Base-by-base conservation (phyloP, 2,329 filamentous ascomycete genomes). In the Penicillium capsulatum region DNA sequence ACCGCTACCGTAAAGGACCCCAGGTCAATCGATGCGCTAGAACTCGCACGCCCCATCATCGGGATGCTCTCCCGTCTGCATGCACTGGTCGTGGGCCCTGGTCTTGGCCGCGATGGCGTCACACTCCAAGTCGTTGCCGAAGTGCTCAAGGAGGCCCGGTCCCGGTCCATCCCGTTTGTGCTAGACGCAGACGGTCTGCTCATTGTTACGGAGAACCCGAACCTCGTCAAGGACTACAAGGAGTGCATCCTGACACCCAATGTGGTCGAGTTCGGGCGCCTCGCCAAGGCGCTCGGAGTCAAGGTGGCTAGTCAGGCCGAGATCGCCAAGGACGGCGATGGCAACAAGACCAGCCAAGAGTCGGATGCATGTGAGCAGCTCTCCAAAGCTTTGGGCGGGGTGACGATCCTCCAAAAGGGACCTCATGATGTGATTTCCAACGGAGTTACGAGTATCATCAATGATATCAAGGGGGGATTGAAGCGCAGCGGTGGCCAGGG, bases 401-500 rank as follows among this genome's bases (percentile, higher is more conserved):
- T 96, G 19, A 94, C 88, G 1, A 81, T 98, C 39, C 76, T 97
- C 31, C 86, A 96, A 64, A 98, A 98, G 71, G 92, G 92, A 2
- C 63, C 67, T 2, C 79, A 79, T 45, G 92, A 98, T 66, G 80
- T 84, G 50, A 86, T 98, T 44, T 88, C 83, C 2, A 86, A 95
- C 55, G 87, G 90, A 9, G 71, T 76, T 42, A 74, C 74, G 38
- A 94, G 86, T n/a, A 67, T 90, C 17, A 70, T 84, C 0, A 85
- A 83, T 17, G 89, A 95, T 53, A 68, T 90, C 2, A 69, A 80
- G 57, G 92, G 92, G 7, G 91, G 91, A 1, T 67, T 81, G 63
- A 98, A 98, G 77, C 76, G 92, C 50, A 91, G 86, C 42, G 92
- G 91, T 33, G 92, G 92, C 0, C 92, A 98, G 68, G 92, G 92